Evolutionary conservation across 108 stramenopile genomes (phyloP).

Genomic region (Pseudonitzschia multistriata): DNA sequence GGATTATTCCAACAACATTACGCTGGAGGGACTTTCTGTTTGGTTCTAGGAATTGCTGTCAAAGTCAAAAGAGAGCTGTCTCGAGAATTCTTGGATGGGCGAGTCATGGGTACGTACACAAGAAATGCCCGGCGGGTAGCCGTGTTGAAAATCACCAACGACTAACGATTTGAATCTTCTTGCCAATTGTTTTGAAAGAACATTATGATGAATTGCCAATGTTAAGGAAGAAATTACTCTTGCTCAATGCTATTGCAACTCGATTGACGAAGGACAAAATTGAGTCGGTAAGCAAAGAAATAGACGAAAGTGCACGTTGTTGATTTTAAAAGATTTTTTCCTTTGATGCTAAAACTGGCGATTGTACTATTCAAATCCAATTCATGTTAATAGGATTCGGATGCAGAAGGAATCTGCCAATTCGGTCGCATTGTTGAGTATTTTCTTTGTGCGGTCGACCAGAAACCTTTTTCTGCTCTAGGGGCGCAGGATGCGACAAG

Average conservation of each 20-base stretch:
- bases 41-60: background rate
- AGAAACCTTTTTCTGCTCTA: slow-evolving; percentile 39
- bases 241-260: slow-evolving; percentile 1
- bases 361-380: background rate
- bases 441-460: slow-evolving; percentile 34
- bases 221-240: background rate
- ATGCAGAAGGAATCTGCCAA: slow-evolving; percentile 20
- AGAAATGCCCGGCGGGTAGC: background rate
- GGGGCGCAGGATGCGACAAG: slow-evolving; percentile 43
- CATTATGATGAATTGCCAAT: background rate
- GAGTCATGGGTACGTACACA: background rate
- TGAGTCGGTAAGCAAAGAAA: background rate
- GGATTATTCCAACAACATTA: background rate
- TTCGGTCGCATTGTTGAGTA: slow-evolving; percentile 48
- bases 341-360: background rate
- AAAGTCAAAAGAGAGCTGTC: background rate
- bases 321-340: background rate
- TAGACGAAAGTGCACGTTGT: background rate
- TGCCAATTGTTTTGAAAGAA: background rate
- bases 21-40: background rate
- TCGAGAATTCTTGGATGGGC: background rate
- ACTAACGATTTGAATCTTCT: background rate
- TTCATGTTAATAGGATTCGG: background rate
- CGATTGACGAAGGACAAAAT: background rate
- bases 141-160: background rate